Conservation (phyloP, 176 grass and related monocot species). For the Hyparrhenia diplandra region DNA sequence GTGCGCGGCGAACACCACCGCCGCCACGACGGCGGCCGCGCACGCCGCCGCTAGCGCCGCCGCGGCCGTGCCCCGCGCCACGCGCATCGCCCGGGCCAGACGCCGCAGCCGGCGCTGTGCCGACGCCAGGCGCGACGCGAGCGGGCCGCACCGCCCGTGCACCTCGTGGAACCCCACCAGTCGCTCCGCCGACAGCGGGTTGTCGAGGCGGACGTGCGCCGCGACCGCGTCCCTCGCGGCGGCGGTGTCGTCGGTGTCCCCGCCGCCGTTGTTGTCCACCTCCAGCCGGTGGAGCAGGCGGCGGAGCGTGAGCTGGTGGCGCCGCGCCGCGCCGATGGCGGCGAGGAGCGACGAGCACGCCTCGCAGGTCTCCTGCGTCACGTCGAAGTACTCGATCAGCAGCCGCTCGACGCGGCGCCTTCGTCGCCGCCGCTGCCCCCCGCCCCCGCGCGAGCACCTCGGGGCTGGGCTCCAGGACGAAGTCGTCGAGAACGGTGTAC, state of each 20-base stretch:
- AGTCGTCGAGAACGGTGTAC: slow-evolving; percentile 26
- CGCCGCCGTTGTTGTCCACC: neutral
- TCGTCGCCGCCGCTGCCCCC: too few species aligned
- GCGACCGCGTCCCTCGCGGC: slow-evolving; percentile 18
- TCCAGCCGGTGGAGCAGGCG: slow-evolving; percentile 39
- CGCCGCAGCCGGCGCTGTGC: slow-evolving; percentile 23
- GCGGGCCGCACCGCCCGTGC: slow-evolving; percentile 38
- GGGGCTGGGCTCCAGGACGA: neutral
- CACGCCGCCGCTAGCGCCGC: slow-evolving; percentile 31
- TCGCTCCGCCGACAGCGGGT: slow-evolving; percentile 41
- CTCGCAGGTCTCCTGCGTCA: slow-evolving; percentile 52
- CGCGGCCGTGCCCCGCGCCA: slow-evolving; percentile 27
- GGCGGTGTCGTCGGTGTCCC: neutral
- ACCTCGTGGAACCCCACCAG: slow-evolving; percentile 33
- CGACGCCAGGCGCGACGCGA: slow-evolving; percentile 6
- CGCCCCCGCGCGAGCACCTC: neutral
- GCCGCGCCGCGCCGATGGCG: slow-evolving; percentile 40
- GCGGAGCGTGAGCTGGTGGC: slow-evolving; percentile 47
- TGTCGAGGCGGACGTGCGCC: slow-evolving; percentile 36
- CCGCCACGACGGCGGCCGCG: slow-evolving; percentile 22
- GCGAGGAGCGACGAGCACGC: slow-evolving; percentile 53
- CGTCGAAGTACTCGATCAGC: slow-evolving; percentile 57
- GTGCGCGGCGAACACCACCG: neutral
- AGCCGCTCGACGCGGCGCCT: too few species aligned
- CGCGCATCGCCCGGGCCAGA: neutral